Conservation (phyloP, 2,329 filamentous ascomycete species). For the Beauveria bassiana region DNA sequence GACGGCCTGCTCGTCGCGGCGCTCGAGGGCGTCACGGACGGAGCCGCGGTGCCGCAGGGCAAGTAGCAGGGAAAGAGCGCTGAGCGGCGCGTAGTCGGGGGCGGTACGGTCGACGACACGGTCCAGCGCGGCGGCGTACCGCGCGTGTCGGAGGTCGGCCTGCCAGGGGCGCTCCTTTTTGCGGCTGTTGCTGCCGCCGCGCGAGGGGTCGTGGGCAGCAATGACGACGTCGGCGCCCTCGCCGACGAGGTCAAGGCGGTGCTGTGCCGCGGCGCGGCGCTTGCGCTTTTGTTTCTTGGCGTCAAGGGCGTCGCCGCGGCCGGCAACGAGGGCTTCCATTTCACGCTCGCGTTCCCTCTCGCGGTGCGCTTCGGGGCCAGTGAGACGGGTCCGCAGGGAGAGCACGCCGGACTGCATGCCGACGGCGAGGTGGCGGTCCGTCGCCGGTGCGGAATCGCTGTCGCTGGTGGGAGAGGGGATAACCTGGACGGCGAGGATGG, state of each 20-base stretch:
- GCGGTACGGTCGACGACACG: conserved; percentile 54
- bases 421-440: conserved; percentile 89
- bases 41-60: conserved; percentile 84
- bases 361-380: conserved; percentile 69
- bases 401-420: conserved; percentile 93
- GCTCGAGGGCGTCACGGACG: conserved; percentile 69
- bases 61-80: conserved; percentile 68
- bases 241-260: conserved; percentile 68
- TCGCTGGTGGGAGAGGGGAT: conserved; percentile 33
- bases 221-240: conserved; percentile 86
- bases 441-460: not conserved
- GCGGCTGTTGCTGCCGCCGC: conserved; percentile 22
- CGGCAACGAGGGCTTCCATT: conserved; percentile 74
- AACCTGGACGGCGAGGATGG: conserved; percentile 76
- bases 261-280: conserved; percentile 36
- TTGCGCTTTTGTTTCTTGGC: conserved; percentile 63
- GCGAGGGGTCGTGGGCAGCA: conserved; percentile 51
- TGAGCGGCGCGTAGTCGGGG: conserved; percentile 50
- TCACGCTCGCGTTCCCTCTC: conserved; percentile 73
- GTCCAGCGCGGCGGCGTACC: conserved; percentile 73
- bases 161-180: conserved; percentile 74
- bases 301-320: conserved; percentile 72
- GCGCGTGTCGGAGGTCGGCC: conserved; percentile 66
- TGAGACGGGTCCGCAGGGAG: conserved; percentile 81
- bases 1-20: conserved; percentile 72